Percentiles rank a stretch among this genome's conserved stretches.
phyloP scores from a whole-genome alignment of 345 rosid genomes.

The Geranium rotundifolium region DNA sequence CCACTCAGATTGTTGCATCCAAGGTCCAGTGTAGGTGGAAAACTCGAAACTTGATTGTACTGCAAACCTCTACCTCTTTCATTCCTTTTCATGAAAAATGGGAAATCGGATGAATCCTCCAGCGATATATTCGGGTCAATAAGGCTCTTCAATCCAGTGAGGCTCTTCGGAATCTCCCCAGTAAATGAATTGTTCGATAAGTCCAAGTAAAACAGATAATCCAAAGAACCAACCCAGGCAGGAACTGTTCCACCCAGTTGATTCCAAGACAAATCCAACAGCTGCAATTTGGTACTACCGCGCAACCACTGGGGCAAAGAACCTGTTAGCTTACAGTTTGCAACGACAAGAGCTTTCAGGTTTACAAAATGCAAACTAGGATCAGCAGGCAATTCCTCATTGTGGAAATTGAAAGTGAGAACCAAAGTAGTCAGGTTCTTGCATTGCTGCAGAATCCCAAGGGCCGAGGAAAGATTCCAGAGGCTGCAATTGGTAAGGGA shows the following conservation, averaged over 20 bases:
- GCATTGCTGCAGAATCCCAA: slow-evolving; percentile 13
- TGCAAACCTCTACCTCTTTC: background rate
- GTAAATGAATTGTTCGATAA: slow-evolving; percentile 7
- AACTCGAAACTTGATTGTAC: background rate
- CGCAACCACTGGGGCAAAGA: slow-evolving; percentile 7
- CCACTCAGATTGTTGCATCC: slow-evolving; percentile 10
- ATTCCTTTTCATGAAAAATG: background rate
- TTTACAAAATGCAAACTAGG: slow-evolving; percentile 3
- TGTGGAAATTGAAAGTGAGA: slow-evolving; percentile 1
- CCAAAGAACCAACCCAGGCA: slow-evolving; percentile 8
- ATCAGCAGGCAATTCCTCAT: slow-evolving; percentile 12
- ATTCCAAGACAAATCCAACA: slow-evolving; percentile 16
- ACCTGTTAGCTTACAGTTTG: slow-evolving; percentile 3
- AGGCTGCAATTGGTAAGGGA: slow-evolving; percentile 2
- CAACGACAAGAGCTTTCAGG: background rate
- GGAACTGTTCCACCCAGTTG: slow-evolving; percentile 10
- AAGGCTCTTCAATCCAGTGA: slow-evolving; percentile 1
- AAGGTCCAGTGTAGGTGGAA: slow-evolving; percentile 5
- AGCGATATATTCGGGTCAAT: background rate
- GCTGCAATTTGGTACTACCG: slow-evolving; percentile 9
- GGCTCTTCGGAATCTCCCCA: slow-evolving; percentile 9
- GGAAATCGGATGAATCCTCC: slow-evolving; percentile 1
- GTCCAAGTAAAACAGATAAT: slow-evolving; percentile 12
- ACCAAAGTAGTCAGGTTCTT: slow-evolving; percentile 8
- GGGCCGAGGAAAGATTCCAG: slow-evolving; percentile 8